Conservation (phyloP, 1,139 yeast species). For the Hanseniaspora uvarum region DNA sequence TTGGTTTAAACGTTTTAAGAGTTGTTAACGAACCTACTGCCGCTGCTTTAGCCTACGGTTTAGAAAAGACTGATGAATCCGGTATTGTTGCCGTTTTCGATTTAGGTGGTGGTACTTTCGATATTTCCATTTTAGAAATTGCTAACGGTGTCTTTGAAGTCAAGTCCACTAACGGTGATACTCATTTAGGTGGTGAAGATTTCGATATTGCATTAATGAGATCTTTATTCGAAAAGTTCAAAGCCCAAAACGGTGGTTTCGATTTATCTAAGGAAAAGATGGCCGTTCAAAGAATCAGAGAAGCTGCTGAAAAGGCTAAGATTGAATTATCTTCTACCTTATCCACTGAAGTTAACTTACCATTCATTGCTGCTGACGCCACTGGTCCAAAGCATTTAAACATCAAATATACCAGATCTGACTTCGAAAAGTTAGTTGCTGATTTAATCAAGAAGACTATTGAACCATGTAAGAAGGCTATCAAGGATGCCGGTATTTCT, state of each 20-base stretch:
- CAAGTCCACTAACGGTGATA: conserved; percentile 97
- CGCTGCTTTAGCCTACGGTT: conserved; percentile 95
- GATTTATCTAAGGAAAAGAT: conserved; percentile 86
- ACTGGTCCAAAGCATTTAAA: conserved; percentile 98
- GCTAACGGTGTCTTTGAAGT: conserved; percentile 97
- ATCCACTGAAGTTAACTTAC: conserved; percentile 89
- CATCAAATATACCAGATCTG: conserved; percentile 85
- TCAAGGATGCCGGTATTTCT: conserved; percentile 85
- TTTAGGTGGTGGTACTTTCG: conserved; percentile 99
- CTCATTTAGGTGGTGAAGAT: conserved; percentile 98
- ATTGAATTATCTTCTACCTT: conserved; percentile 92
- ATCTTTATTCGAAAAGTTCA: conserved; percentile 82
- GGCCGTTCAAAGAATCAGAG: conserved; percentile 99
- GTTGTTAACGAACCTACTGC: conserved; percentile 99
- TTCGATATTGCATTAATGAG: conserved; percentile 80
- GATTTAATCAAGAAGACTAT: conserved; percentile 84
- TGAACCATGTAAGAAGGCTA: conserved; percentile 96
- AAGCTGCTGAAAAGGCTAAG: conserved; percentile 99
- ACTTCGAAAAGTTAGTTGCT: conserved; percentile 84
- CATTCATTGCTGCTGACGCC: conserved; percentile 76
- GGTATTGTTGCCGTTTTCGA: conserved; percentile 91
- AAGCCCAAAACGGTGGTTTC: conserved; percentile 76
- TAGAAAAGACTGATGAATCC: conserved; percentile 73
- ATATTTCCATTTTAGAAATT: conserved; percentile 85
- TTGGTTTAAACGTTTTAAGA: conserved; percentile 89